These are phyloP conservation scores for Papilionanthe hybrid DNA, from an alignment of 116 monocot genomes.

Conservation along the genomic window DNA sequence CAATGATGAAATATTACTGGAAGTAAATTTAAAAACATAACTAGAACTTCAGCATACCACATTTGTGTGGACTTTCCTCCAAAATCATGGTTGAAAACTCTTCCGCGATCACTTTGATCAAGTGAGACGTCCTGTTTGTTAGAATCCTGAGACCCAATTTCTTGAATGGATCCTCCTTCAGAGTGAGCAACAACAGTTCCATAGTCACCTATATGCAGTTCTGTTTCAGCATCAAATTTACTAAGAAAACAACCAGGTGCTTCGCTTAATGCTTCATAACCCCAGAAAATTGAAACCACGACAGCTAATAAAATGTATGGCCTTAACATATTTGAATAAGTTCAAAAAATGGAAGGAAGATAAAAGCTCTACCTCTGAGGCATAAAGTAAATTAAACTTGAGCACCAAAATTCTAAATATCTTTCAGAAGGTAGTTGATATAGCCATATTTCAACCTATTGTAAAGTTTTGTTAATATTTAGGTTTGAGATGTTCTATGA, in stretches of 20 bases:
- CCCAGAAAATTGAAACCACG: neutral
- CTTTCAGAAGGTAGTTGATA: neutral
- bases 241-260: neutral
- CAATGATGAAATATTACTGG: no score
- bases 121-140: constrained; percentile 25
- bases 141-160: constrained; percentile 18
- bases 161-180: constrained; percentile 25
- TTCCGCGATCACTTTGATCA: constrained; percentile 25
- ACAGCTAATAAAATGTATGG: neutral
- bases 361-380: neutral
- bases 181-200: constrained; percentile 76
- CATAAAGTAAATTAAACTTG: neutral
- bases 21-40: neutral
- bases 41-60: constrained; percentile 24
- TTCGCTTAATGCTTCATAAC: neutral
- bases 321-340: neutral
- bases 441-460: neutral
- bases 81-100: constrained; percentile 29
- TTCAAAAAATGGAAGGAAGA: neutral
- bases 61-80: constrained; percentile 17
- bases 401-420: neutral
- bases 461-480: neutral
- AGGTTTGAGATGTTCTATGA: no score
- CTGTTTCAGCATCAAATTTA: neutral
- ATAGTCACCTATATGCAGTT: constrained; percentile 58